Evolutionary conservation across 164 flowering plant species (phyloP), one percentile per base, ranked within the genome.

Genomic region (Stephania yunnanensis): DNA sequence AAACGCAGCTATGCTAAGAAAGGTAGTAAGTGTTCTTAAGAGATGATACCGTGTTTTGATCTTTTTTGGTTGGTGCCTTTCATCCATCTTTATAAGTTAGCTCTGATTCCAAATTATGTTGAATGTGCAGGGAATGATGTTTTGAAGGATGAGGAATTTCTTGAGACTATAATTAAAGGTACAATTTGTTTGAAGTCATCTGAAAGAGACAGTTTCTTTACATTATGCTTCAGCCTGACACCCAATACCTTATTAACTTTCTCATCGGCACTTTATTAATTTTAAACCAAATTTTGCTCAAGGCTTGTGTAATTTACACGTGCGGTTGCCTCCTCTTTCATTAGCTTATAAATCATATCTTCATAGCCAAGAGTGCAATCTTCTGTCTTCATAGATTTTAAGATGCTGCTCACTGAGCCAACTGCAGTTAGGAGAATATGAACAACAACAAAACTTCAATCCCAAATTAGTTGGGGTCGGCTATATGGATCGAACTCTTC

Each of bases 1-100:
- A 94, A 90, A 77, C 93, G 94, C 68, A 94, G 95, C 76, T 94
- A 92, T 83, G 97, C 97, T 63, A 86, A 87, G 84, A 90, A 88
- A 91, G 98, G 97, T 94, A 80, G 48, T 73, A 17, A 68, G 31
- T 6, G 11, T 15, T 58, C 64, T 58, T 15, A 58, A 58, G 64
- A n/a, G 15, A n/a, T 15, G 64, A 58, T 58, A 6, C 7, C 0
- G 19, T 58, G n/a, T 58, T 19, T 12, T 58, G 19, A 58, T 15
- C 20, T 15, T 58, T n/a, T 58, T 58, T 15, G 19, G 64, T 29
- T 9, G 20, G 7, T 50, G 30, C 10, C 68, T 11, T 15, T 30
- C 53, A 67, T 68, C 46, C 19, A 36, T n/a, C 10, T 22, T 25
- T 45, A 31, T 48, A 46, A 30, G 31, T 31, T 63, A 36, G 70